phyloP scores from a whole-genome alignment of 768 basidiomycete species.

The Tylopilus intermedius region DNA sequence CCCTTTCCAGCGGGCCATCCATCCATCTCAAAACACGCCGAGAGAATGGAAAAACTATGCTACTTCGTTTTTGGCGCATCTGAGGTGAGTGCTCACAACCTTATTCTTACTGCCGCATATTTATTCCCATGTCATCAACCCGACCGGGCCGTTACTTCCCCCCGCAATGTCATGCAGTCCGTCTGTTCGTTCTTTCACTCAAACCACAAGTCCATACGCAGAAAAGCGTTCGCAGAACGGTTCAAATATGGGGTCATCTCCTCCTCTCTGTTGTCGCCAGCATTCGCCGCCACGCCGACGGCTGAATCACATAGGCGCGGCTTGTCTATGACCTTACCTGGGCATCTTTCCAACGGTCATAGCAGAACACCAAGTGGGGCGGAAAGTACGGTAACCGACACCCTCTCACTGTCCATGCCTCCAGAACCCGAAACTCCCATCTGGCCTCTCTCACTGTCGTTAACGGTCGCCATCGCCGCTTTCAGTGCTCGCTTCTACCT shows the following conservation, averaged over 20 bases:
- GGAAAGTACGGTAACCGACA: conserved; percentile 22
- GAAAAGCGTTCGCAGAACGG: conserved; percentile 61
- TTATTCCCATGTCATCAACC: not conserved
- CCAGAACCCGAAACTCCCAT: conserved; percentile 34
- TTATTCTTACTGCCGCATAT: conserved; percentile 11
- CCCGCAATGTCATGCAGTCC: conserved; percentile 28
- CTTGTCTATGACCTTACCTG: conserved; percentile 40
- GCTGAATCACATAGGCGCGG: conserved; percentile 29
- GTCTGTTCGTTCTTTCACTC: conserved; percentile 35
- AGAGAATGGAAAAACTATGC: conserved; percentile 27
- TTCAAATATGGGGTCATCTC: conserved; percentile 85
- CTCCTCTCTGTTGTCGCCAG: conserved; percentile 64
- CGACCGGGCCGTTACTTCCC: conserved; percentile 5
- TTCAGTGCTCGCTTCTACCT: conserved; percentile 42
- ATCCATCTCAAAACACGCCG: conserved; percentile 16
- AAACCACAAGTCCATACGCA: conserved; percentile 31
- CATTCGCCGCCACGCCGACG: conserved; percentile 41
- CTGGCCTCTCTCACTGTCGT: conserved; percentile 37
- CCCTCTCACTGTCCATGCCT: conserved; percentile 23
- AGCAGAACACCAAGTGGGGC: conserved; percentile 42
- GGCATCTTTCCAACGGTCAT: conserved; percentile 35
- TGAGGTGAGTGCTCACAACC: conserved; percentile 35
- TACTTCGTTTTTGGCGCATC: conserved; percentile 17
- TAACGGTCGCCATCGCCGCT: conserved; percentile 37
- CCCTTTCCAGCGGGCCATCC: conserved; percentile 10